A percentile compares a stretch with the other conserved stretches of the same genome.
Conservation (phyloP, 1,284 basidiomycete species). For the Heterobasidion occidentale region DNA sequence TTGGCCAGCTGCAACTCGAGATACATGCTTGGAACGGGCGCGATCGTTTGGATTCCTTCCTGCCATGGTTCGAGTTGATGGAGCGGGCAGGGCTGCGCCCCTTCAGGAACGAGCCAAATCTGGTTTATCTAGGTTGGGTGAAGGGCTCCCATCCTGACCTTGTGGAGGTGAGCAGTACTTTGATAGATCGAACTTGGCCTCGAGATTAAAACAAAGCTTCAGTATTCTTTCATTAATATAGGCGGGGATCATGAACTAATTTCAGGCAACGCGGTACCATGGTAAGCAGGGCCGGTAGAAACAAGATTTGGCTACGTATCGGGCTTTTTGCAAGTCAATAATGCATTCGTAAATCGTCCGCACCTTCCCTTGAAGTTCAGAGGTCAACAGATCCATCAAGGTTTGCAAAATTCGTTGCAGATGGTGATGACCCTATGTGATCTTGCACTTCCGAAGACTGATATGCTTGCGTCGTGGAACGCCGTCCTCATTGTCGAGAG, state of each 20-base stretch:
- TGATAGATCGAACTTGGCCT: background rate
- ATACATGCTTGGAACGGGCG: conserved; percentile 25
- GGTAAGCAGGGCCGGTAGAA: no score
- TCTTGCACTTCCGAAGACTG: no score
- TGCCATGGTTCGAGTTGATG: conserved; percentile 41
- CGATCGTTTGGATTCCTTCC: conserved; percentile 26
- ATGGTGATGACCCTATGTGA: no score
- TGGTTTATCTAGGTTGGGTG: conserved; percentile 28
- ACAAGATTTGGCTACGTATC: no score
- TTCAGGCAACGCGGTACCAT: no score
- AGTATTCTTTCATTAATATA: conserved; percentile 36
- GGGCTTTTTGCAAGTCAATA: no score
- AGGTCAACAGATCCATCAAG: no score
- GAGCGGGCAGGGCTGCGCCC: conserved; percentile 44
- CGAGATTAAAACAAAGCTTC: background rate
- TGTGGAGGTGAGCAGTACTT: conserved; percentile 21
- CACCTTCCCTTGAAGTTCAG: no score
- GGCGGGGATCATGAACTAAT: background rate
- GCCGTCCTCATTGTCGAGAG: no score
- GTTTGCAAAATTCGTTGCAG: no score
- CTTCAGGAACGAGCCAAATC: conserved; percentile 28
- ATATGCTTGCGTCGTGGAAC: no score
- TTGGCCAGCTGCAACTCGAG: conserved; percentile 38
- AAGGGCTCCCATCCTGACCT: conserved; percentile 23
- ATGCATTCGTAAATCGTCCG: no score